Base-by-base conservation (phyloP, 2,329 filamentous ascomycete species). In the Xylaria sp. region DNA sequence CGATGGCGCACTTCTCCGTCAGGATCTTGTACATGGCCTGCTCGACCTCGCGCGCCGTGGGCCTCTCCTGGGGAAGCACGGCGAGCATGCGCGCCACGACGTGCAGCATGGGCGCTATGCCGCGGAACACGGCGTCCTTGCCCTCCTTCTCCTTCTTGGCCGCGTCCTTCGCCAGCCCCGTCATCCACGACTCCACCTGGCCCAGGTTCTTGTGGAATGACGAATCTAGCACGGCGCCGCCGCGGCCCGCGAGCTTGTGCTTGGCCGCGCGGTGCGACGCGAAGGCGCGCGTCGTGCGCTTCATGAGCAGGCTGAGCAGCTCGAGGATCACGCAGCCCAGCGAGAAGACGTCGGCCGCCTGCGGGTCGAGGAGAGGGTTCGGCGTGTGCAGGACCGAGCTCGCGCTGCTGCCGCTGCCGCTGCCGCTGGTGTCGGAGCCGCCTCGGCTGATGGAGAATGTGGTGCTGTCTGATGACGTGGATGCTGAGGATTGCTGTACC, bases 301-400 rank as follows among this genome's bases (percentile, higher is more conserved):
- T 92, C 68, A 93, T 79, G 66, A 92, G 82, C 75, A 92, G 89
- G 25, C 89, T 89, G 23, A 93, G 76, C 35, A 94, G 85, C 71
- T 94, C 92, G 18, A 93, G 82, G 69, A 91, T 91, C 60, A 93
- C 85, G 77, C 91, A 92, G 10, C 88, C 92, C 1, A 93, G 83
- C 2, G 91, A 92, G 79, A 92, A 94, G 23, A 94, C 83, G 76
- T 94, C 92, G 53, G 90, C 88, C 69, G 87, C 86, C 71, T 88
- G 86, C 3, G 85, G 83, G 71, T 86, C 83, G 21, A 85, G 80
- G 42, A 83, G 82, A 1, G 82, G 81, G 27, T 81, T 82, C 1
- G 82, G 79, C 1, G 79, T 75, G 37, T 81, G 75, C 25, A 81
- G 74, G 73, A 78, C 80, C 50, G 80, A 75, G 44, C 76, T 75